Evolutionary conservation across 1,139 yeast species (phyloP).

Genomic region (Yamadazyma atmosphaerica): DNA sequence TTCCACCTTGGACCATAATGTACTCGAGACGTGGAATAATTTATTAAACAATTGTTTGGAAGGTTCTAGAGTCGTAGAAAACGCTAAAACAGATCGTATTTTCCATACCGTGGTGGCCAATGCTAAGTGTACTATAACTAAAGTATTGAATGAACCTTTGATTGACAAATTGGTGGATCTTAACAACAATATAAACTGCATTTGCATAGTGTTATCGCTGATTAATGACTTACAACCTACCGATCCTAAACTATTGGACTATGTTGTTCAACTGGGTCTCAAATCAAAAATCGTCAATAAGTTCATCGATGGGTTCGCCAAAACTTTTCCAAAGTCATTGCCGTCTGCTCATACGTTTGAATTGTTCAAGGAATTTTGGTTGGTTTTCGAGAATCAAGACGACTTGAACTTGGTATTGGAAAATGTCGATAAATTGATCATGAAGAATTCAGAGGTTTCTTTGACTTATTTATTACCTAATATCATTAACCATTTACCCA

Average conservation of each 20-base stretch:
- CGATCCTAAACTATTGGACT: slow-evolving; percentile 37
- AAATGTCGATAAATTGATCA: slow-evolving; percentile 68
- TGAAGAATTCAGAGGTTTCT: slow-evolving; percentile 80
- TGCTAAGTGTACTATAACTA: slow-evolving; percentile 28
- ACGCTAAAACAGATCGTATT: slow-evolving; percentile 48
- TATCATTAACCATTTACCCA: slow-evolving; percentile 29
- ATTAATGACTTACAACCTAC: slow-evolving; percentile 38
- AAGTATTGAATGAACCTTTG: slow-evolving; percentile 17
- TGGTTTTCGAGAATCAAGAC: slow-evolving; percentile 20
- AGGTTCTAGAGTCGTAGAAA: not conserved
- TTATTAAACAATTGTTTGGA: slow-evolving; percentile 2
- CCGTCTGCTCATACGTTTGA: slow-evolving; percentile 12
- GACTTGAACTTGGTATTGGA: slow-evolving; percentile 46
- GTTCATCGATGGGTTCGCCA: slow-evolving; percentile 8
- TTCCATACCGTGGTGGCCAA: slow-evolving; percentile 42
- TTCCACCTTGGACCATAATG: not conserved
- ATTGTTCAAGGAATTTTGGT: slow-evolving; percentile 10
- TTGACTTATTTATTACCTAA: slow-evolving; percentile 54
- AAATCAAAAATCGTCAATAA: slow-evolving; percentile 11
- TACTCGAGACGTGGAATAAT: slow-evolving; percentile 5
- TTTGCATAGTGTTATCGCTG: slow-evolving; percentile 45
- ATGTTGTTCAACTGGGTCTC: slow-evolving; percentile 19
- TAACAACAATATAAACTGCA: slow-evolving; percentile 12
- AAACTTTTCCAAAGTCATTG: slow-evolving; percentile 10
- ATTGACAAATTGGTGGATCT: slow-evolving; percentile 13